These are phyloP conservation scores for Blastocystis sp. DNA, from an alignment of 352 stramenopile species.

Conservation along the genomic window DNA sequence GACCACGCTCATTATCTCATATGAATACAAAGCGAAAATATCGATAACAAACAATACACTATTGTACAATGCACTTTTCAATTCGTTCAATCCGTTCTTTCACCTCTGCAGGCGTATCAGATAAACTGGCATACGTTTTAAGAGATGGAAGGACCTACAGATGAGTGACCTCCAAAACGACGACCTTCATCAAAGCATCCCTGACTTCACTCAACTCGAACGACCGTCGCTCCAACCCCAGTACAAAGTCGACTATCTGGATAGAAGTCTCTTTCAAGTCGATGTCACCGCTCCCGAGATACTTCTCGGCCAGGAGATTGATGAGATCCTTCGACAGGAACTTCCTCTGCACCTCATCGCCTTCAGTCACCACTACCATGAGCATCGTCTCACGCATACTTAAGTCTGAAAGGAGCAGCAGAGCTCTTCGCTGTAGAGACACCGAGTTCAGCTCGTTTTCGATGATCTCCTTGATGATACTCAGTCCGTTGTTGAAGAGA, in stretches of 20 bases:
- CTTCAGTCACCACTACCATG: neutral
- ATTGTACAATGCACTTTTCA: neutral
- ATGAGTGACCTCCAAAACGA: neutral
- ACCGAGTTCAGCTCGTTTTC: neutral
- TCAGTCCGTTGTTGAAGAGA: constrained; percentile 44
- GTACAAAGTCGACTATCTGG: neutral
- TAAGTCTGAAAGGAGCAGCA: neutral
- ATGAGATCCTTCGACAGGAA: constrained; percentile 32
- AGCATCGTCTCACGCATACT: neutral
- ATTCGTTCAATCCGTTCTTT: neutral
- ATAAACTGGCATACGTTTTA: neutral
- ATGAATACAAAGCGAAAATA: neutral
- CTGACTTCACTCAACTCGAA: constrained; percentile 9
- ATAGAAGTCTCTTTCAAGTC: constrained; percentile 17
- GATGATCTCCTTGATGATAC: neutral
- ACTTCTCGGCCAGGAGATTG: neutral
- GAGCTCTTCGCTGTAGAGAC: neutral
- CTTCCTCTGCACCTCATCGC: constrained; percentile 9
- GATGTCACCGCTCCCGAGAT: neutral
- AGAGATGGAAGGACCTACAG: neutral
- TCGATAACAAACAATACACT: neutral
- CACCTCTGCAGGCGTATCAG: neutral
- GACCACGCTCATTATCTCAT: neutral
- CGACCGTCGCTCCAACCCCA: neutral
- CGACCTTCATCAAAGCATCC: neutral